A percentile compares a stretch with the other conserved stretches of the same genome.
phyloP scores from a whole-genome alignment of 371 early-diverging fungal species.

The Mortierella sp. region DNA sequence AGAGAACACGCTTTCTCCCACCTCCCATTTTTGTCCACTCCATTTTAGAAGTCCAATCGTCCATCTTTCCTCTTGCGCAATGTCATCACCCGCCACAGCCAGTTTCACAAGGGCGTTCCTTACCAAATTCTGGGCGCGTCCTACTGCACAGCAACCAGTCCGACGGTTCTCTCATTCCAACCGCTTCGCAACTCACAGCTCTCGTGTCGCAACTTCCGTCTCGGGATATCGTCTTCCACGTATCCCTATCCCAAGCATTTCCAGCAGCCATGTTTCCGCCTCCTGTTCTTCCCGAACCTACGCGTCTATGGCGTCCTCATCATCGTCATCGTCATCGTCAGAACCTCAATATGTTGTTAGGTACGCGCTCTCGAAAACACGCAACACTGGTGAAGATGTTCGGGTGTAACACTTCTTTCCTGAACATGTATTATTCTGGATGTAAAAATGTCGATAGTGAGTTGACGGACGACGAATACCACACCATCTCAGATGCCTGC shows the following conservation, averaged over 20 bases:
- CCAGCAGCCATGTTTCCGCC: constrained; percentile 4
- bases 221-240: neutral
- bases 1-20: no score
- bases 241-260: neutral
- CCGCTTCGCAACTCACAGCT: neutral
- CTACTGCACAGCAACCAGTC: no score
- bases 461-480: constrained; percentile 72
- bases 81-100: neutral
- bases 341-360: constrained; percentile 23
- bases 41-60: no score
- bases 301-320: constrained; percentile 6
- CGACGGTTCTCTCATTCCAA: neutral
- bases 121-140: no score
- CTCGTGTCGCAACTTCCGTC: neutral
- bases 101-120: no score
- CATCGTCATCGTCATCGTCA: constrained; percentile 22
- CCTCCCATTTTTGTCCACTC: no score
- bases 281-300: constrained; percentile 2
- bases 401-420: neutral
- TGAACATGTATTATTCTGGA: neutral
- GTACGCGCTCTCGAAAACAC: constrained; percentile 14
- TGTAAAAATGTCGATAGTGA: constrained; percentile 46
- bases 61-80: constrained; percentile 3
- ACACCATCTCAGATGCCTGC: constrained; percentile 73
- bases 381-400: no score